phyloP scores from a whole-genome alignment of 2,329 filamentous ascomycete genomes.

The Pseudogymnoascus sp. region DNA sequence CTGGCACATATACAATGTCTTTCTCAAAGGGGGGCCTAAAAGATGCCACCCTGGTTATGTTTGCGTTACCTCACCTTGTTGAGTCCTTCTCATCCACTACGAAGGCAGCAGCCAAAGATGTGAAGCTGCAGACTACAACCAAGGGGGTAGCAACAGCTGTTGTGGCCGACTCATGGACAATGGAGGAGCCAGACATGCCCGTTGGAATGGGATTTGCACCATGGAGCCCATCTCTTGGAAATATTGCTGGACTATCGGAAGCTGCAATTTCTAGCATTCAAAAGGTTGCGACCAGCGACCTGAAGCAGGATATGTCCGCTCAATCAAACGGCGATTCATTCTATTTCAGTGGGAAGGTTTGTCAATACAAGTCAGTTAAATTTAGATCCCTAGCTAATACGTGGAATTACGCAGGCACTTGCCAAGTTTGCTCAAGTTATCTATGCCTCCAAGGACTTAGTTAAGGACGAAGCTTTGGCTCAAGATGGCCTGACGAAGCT shows the following conservation, averaged over 20 bases:
- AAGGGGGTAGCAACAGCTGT: slow-evolving; percentile 76
- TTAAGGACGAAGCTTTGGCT: slow-evolving; percentile 51
- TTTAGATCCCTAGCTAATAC: slow-evolving; percentile 24
- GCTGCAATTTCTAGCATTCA: slow-evolving; percentile 53
- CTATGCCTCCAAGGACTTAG: slow-evolving; percentile 57
- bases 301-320: slow-evolving; percentile 65
- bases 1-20: slow-evolving; percentile 64
- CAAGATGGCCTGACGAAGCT: slow-evolving; percentile 52
- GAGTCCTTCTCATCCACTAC: slow-evolving; percentile 61
- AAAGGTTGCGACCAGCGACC: slow-evolving; percentile 60
- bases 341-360: slow-evolving; percentile 84
- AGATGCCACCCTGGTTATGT: slow-evolving; percentile 65
- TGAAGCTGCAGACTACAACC: slow-evolving; percentile 71
- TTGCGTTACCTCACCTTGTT: slow-evolving; percentile 79
- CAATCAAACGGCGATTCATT: slow-evolving; percentile 76
- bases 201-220: slow-evolving; percentile 69
- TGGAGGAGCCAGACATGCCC: slow-evolving; percentile 69
- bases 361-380: slow-evolving; percentile 16
- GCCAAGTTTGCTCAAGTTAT: slow-evolving; percentile 69
- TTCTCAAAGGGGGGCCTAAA: slow-evolving; percentile 66
- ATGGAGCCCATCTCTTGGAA: slow-evolving; percentile 54
- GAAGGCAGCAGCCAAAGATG: slow-evolving; percentile 38
- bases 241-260: slow-evolving; percentile 40
- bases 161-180: slow-evolving; percentile 65
- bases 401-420: slow-evolving; percentile 44